phyloP scores from a whole-genome alignment of 148 eudicot genomes.

The Cornus kousa region DNA sequence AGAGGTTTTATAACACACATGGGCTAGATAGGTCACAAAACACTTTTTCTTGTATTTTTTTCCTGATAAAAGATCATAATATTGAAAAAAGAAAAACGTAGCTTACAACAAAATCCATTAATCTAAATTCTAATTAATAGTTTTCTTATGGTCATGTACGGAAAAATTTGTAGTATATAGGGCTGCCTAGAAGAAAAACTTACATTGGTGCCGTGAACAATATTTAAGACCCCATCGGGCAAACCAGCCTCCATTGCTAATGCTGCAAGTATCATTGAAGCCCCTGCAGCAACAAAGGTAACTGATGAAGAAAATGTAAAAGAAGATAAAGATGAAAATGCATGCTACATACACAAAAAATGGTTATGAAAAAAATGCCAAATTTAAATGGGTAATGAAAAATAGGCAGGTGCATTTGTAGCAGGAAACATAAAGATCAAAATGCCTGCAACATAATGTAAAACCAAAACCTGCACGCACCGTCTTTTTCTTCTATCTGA shows the following conservation, averaged over 20 bases:
- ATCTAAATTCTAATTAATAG: background rate
- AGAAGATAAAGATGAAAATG: background rate
- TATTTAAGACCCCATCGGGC: constrained; percentile 67
- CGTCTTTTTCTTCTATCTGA: too few species aligned
- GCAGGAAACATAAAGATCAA: background rate
- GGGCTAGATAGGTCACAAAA: background rate
- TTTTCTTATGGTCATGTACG: background rate
- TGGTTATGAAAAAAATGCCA: background rate
- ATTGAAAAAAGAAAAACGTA: background rate
- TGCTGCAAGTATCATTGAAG: constrained; percentile 56
- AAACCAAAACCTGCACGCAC: background rate
- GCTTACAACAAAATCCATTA: background rate
- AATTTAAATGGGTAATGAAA: background rate
- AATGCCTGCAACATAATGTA: background rate
- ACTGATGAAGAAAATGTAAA: background rate
- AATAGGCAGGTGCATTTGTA: background rate
- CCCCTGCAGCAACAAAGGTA: constrained; percentile 32
- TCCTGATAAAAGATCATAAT: background rate
- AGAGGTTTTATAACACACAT: background rate
- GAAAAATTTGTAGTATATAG: background rate
- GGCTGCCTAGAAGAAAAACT: constrained; percentile 11
- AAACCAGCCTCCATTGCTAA: constrained; percentile 70
- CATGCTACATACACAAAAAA: background rate
- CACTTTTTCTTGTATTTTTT: background rate
- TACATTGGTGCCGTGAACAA: constrained; percentile 69